These are phyloP conservation scores for Aspergillus ustus DNA, from an alignment of 2,329 filamentous ascomycete species.

Conservation along the genomic window DNA sequence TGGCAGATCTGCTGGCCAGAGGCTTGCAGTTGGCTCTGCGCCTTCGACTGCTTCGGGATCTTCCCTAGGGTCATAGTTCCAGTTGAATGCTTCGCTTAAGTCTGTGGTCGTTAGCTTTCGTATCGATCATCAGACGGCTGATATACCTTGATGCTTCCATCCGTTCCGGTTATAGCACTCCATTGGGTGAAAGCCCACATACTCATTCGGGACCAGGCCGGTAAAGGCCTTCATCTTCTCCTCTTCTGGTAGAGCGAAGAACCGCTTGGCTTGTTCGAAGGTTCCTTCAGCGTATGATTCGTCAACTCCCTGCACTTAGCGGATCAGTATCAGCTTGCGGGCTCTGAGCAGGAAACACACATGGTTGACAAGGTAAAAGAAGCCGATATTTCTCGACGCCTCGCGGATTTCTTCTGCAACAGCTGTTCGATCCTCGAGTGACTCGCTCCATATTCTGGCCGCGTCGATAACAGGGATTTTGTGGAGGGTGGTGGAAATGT, in stretches of 20 bases:
- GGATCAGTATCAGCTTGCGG: background rate
- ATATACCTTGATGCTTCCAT: constrained; percentile 1
- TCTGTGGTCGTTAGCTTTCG: background rate
- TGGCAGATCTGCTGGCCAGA: background rate
- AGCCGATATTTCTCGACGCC: constrained; percentile 1
- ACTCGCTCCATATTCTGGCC: constrained; percentile 1
- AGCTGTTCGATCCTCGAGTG: background rate
- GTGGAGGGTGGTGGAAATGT: background rate
- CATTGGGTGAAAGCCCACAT: background rate
- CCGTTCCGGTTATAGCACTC: constrained; percentile 3
- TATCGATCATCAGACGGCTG: background rate
- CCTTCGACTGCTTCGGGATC: background rate
- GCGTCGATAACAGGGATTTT: constrained; percentile 4
- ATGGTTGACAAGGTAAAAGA: constrained; percentile 2
- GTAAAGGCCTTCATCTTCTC: constrained; percentile 3
- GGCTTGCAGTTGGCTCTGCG: background rate
- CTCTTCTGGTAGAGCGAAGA: constrained; percentile 2
- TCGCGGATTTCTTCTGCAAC: background rate
- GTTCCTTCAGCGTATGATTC: background rate
- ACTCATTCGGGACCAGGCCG: background rate
- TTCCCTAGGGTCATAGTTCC: background rate
- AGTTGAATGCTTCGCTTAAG: constrained; percentile 3
- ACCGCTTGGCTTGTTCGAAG: constrained; percentile 1
- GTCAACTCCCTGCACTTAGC: background rate
- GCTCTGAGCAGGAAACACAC: background rate